Evolutionary conservation across 345 rosid genomes (phyloP).

Genomic region (Sisymbrium irio): DNA sequence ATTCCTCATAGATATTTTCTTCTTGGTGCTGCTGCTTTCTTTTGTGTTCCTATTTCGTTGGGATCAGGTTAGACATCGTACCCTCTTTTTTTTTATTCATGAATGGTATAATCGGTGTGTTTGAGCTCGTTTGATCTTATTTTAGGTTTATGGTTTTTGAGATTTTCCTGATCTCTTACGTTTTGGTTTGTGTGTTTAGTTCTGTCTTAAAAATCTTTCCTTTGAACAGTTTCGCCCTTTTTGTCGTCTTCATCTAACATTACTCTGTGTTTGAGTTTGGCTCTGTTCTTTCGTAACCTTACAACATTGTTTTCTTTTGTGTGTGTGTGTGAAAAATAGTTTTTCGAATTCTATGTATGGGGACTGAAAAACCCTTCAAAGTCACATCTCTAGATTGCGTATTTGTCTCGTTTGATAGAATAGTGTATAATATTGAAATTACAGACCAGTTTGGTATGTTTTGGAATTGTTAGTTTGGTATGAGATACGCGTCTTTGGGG

Average conservation of each 20-base stretch:
- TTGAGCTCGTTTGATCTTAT: not conserved
- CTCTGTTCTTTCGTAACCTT: not conserved
- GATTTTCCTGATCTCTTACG: not conserved
- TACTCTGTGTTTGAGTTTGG: not conserved
- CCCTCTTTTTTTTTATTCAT: not conserved
- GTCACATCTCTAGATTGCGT: not conserved
- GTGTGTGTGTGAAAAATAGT: not conserved
- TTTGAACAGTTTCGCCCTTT: not conserved
- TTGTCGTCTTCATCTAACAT: not conserved
- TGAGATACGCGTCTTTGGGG: not conserved
- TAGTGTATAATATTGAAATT: not conserved
- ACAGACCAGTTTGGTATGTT: not conserved
- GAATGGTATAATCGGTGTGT: not conserved
- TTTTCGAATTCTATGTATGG: not conserved
- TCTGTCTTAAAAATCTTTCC: not conserved
- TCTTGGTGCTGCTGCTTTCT: not conserved
- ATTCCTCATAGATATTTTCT: not conserved
- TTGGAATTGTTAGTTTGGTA: not conserved
- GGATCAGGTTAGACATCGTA: constrained; percentile 8
- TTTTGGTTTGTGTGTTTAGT: not conserved
- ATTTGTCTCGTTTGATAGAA: no score
- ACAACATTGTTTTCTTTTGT: constrained; percentile 11
- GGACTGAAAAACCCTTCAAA: not conserved
- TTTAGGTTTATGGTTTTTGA: not conserved
- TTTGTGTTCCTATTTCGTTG: not conserved